Evolutionary conservation across 23 red algal genomes (phyloP).

Genomic region (Gracilaria domingensis): DNA sequence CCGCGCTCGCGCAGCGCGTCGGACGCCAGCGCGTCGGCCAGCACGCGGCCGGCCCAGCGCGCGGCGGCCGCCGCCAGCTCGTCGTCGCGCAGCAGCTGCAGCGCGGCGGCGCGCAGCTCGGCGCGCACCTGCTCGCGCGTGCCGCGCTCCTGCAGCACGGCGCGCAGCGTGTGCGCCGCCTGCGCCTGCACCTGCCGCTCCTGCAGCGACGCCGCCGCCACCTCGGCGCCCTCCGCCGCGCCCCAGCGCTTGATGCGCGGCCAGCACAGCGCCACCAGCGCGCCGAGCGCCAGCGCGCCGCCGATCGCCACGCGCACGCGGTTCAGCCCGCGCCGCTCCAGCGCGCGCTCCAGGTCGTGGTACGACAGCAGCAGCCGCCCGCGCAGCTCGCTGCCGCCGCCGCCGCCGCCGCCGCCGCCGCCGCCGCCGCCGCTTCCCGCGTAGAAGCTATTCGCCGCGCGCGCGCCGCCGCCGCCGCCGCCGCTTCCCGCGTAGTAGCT

Average conservation of each 20-base stretch:
- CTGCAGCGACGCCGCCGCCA: conserved; percentile 61
- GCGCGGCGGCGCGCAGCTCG: conserved; percentile 37
- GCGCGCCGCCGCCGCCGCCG: neutral
- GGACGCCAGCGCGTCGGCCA: conserved; percentile 13
- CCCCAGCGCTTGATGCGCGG: conserved; percentile 85
- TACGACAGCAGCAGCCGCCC: conserved; percentile 62
- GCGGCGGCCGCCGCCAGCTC: conserved; percentile 9
- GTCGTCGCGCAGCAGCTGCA: conserved; percentile 49
- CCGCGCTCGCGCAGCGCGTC: conserved; percentile 7
- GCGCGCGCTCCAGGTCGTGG: conserved; percentile 70
- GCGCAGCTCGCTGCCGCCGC: neutral
- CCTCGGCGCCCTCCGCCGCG: conserved; percentile 74
- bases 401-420: neutral
- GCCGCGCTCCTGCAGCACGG: conserved; percentile 37
- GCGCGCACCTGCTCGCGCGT: conserved; percentile 38
- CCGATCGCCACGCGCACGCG: conserved; percentile 35
- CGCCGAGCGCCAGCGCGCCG: conserved; percentile 1
- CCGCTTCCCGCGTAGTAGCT: too few species aligned
- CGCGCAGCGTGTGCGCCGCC: conserved; percentile 42
- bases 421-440: too few species aligned
- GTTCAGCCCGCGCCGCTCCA: conserved; percentile 56
- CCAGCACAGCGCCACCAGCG: conserved; percentile 47
- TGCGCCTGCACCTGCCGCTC: conserved; percentile 58
- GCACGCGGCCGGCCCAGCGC: too few species aligned
- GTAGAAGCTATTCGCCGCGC: neutral